Base-by-base conservation (phyloP, 495 filamentous ascomycete species). In the Aspergillus sparsus region DNA sequence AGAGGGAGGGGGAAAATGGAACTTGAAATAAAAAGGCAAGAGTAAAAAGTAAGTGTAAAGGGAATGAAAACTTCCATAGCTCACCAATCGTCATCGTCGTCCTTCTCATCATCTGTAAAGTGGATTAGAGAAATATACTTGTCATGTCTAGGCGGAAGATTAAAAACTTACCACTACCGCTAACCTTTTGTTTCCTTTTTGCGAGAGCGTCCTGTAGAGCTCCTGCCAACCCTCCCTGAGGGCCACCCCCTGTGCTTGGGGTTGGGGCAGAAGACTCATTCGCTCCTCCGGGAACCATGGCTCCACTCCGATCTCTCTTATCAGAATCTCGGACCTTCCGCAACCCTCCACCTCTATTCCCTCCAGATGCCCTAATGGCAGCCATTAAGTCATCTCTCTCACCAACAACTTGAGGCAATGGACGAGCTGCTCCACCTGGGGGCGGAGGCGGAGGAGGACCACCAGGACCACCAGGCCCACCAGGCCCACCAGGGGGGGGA, bases 101-200 rank as follows among this genome's bases (percentile, higher is more conserved):
- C 82, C 71, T 87, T 85, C 68, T 93, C 89, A 66, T 93, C 89
- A 77, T 93, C 87, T 90, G 57, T 57, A 13, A 58, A 74, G 54
- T 74, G 61, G 68, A 73, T 61, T 71, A 68, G 27, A 56, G 47
- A 21, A 16, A 9, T 27, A 39, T 7, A n/a, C 36, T 37, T 18
- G 9, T 46, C 16, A 9, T n/a, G n/a, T n/a, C n/a, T 47, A 15
- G 12, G 10, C 6, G 35, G 39, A 18, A 44, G 13, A 5, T 36
- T 55, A 9, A 44, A 52, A 50, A 87, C 91, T 83, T 87, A 97
- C 92, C 92, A 78, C 90, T 94, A 68, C 86, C 83, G 71, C 89
- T 88, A 68, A 96, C 92, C 80, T 92, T 93, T 75, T 89, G 83
- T 77, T 96, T 96, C 75, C 92, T 79, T 76, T 90, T 84, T 62